Base-by-base conservation (phyloP, 1,284 basidiomycete species). In the Veloboletus limbatus region DNA sequence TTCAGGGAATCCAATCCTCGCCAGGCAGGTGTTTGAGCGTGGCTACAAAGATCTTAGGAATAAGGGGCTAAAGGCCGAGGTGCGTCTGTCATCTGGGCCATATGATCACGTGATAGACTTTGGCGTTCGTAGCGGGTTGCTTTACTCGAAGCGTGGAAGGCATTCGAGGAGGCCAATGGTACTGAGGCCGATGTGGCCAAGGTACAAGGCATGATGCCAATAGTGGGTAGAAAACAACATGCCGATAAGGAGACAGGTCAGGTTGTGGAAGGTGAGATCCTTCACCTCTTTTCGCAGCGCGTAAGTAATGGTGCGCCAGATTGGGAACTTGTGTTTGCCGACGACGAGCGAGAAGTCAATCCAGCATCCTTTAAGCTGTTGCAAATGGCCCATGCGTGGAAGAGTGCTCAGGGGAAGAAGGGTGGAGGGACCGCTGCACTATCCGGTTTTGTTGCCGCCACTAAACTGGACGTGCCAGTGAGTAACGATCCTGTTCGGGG, bases 301-400 rank as follows among this genome's bases (percentile, higher is more conserved):
- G 33, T 30, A 17, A 25, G 11, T 52, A 40, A 48, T 33, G 13
- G 28, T 43, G 28, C 44, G 21, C 14, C 62, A 92, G 92, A 95
- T 63, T 96, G 89, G 85, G 93, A 96, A 63, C 82, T 95, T 62
- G 85, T 94, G 18, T 97, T 97, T 68, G 84, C 92, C 25, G 94
- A 97, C 73, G 94, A 97, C 76, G 92, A 96, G 61, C 80, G 85
- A 46, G 92, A 95, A 60, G 81, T 87, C 35, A 95, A 96, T 61
- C 91, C 94, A 0, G 86, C 90, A 0, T 83, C 91, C 2, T 95
- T 93, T 83, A 94, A 93, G 63, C 92, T 95, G 74, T 74, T 97
- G 64, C 87, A 95, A 66, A 90, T 89, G 75, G 94, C 94, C 1
- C 92, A 93, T 64, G 86, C 86, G 3, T 97, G 94, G 94, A 85